These are phyloP conservation scores for Pascua sp. DNA, from an alignment of 1,284 basidiomycete genomes.

Conservation along the genomic window DNA sequence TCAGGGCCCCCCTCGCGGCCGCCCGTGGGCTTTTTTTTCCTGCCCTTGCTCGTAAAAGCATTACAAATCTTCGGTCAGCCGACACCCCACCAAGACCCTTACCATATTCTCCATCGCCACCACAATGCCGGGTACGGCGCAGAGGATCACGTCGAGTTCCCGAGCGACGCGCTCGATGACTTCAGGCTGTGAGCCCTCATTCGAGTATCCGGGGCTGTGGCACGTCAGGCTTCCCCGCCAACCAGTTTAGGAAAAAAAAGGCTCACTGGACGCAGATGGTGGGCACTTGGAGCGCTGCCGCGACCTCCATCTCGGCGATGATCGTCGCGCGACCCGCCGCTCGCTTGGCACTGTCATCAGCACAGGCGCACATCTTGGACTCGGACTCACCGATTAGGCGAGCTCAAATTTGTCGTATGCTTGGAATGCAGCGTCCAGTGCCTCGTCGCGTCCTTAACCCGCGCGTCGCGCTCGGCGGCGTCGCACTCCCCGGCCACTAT, in stretches of 20 bases:
- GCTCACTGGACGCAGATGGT: constrained; percentile 16
- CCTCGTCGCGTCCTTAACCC: too few relatives aligned
- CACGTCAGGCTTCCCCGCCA: constrained; percentile 1
- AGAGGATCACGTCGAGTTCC: background rate
- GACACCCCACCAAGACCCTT: background rate
- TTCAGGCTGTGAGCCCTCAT: background rate
- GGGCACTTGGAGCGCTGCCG: constrained; percentile 1
- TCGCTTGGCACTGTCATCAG: background rate
- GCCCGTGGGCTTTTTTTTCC: background rate
- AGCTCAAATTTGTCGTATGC: constrained; percentile 14
- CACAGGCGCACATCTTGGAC: background rate
- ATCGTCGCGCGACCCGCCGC: background rate
- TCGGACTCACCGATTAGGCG: background rate
- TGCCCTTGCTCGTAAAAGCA: background rate
- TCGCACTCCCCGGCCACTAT: too few relatives aligned
- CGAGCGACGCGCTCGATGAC: constrained; percentile 3
- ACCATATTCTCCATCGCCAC: constrained; percentile 20
- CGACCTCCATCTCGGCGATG: constrained; percentile 9
- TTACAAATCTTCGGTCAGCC: constrained; percentile 1
- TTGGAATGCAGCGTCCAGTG: constrained; percentile 14
- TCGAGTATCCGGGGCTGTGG: too few relatives aligned
- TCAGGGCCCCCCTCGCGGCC: too few relatives aligned
- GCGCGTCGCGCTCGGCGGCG: too few relatives aligned
- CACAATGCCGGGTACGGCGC: background rate
- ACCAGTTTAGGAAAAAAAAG: background rate